These are phyloP conservation scores for Podaxis carcinomalis DNA, from an alignment of 768 basidiomycete species.

Conservation along the genomic window DNA sequence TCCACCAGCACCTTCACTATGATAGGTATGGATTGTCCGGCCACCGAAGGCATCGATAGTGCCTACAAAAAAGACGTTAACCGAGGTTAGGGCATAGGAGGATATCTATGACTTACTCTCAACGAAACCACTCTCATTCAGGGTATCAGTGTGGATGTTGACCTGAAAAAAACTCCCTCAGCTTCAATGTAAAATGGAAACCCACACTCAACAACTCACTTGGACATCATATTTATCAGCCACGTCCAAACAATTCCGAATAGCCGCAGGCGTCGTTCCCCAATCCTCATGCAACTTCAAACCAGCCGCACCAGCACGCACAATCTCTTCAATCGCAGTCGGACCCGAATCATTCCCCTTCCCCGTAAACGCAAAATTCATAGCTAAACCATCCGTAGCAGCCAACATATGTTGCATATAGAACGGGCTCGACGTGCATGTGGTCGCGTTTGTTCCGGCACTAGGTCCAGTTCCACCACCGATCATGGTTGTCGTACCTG, in stretches of 20 bases:
- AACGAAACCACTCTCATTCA: constrained; percentile 97
- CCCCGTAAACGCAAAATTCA: constrained; percentile 95
- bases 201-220: constrained; percentile 35
- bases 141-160: constrained; percentile 95
- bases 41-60: constrained; percentile 88
- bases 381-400: constrained; percentile 83
- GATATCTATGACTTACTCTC: constrained; percentile 57
- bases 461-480: constrained; percentile 96
- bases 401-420: constrained; percentile 89
- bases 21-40: constrained; percentile 95
- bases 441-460: constrained; percentile 88
- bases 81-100: background rate
- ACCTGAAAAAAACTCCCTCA: constrained; percentile 35
- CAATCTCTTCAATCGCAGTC: constrained; percentile 71
- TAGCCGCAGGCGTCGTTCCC: constrained; percentile 86
- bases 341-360: constrained; percentile 91
- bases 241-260: constrained; percentile 71
- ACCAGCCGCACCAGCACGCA: constrained; percentile 81
- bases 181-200: background rate
- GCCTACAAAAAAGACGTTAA: constrained; percentile 32
- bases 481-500: constrained; percentile 89
- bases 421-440: constrained; percentile 88
- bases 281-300: constrained; percentile 98
- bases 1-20: constrained; percentile 93
- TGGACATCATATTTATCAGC: constrained; percentile 94